Percentiles rank a stretch among this genome's conserved stretches.
phyloP scores from a whole-genome alignment of 768 basidiomycete species.

The Psilocybe subaeruginosa region DNA sequence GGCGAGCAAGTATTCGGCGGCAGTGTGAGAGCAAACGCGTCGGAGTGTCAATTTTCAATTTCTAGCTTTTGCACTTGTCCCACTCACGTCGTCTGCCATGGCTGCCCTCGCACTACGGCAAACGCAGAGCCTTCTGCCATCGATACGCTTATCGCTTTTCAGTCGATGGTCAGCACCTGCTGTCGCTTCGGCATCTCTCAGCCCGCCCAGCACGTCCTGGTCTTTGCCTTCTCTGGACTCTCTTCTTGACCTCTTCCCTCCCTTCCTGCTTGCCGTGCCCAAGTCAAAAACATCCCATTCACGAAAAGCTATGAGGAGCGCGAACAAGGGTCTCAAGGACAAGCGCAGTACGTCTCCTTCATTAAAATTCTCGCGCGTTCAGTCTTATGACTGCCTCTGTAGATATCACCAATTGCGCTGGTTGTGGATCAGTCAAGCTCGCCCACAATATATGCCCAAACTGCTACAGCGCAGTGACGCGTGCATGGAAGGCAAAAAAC shows the following conservation, averaged over 20 bases:
- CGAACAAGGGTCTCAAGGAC: constrained; percentile 95
- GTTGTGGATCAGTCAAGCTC: constrained; percentile 86
- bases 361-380: background rate
- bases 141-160: constrained; percentile 19
- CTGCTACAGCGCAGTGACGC: constrained; percentile 75
- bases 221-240: constrained; percentile 43
- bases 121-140: constrained; percentile 23
- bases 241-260: constrained; percentile 76
- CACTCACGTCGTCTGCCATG: constrained; percentile 29
- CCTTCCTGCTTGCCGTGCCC: constrained; percentile 89
- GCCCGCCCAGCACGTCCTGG: constrained; percentile 29
- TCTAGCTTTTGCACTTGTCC: constrained; percentile 17
- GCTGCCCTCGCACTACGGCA: constrained; percentile 31
- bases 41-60: constrained; percentile 43
- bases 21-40: constrained; percentile 26
- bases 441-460: constrained; percentile 85
- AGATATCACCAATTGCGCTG: constrained; percentile 94
- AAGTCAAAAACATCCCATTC: constrained; percentile 95
- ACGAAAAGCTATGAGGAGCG: constrained; percentile 90
- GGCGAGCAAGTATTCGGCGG: constrained; percentile 6
- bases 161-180: constrained; percentile 25
- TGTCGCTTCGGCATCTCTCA: constrained; percentile 18
- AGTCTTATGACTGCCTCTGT: constrained; percentile 10
- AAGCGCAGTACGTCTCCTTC: constrained; percentile 69
- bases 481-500: constrained; percentile 62